phyloP scores from a whole-genome alignment of 139 green algal species.

The Chlamydomonas sphaeroides region DNA sequence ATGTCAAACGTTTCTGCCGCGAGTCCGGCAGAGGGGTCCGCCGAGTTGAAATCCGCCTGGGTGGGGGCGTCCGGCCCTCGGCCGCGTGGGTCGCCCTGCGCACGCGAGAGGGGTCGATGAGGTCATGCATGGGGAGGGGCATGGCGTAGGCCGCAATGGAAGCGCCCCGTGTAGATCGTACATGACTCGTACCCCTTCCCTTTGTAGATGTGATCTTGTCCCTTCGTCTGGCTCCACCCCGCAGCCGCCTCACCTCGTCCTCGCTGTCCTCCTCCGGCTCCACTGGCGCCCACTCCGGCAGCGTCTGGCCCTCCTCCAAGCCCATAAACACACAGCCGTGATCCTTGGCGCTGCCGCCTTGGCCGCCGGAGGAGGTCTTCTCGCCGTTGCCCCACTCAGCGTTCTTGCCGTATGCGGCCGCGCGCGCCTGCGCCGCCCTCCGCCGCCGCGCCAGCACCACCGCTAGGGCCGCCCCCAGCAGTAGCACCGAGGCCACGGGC shows the following conservation, averaged over 20 bases:
- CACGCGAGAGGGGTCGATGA: too few relatives aligned
- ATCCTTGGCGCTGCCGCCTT: background rate
- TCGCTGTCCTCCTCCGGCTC: background rate
- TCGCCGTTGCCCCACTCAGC: background rate
- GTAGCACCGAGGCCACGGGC: background rate
- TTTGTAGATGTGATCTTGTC: background rate
- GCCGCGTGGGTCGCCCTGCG: too few relatives aligned
- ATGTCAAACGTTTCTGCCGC: too few relatives aligned
- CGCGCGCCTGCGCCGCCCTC: background rate
- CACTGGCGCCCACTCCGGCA: slow-evolving; percentile 2
- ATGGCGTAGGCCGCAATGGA: too few relatives aligned
- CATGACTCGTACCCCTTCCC: too few relatives aligned
- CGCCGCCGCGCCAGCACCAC: background rate
- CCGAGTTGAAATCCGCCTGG: too few relatives aligned
- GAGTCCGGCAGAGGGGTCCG: too few relatives aligned
- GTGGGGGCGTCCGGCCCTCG: too few relatives aligned
- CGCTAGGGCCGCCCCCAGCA: background rate
- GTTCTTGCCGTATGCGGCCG: too few relatives aligned
- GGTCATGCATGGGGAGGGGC: too few relatives aligned
- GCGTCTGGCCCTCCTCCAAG: slow-evolving; percentile 13
- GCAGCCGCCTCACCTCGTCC: background rate
- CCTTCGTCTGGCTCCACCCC: too few relatives aligned
- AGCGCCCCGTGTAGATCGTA: too few relatives aligned
- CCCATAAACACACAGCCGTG: slow-evolving; percentile 20
- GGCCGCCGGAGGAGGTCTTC: background rate